Conservation (phyloP, 2,329 filamentous ascomycete genomes). For the Dactylellina haptotyla region DNA sequence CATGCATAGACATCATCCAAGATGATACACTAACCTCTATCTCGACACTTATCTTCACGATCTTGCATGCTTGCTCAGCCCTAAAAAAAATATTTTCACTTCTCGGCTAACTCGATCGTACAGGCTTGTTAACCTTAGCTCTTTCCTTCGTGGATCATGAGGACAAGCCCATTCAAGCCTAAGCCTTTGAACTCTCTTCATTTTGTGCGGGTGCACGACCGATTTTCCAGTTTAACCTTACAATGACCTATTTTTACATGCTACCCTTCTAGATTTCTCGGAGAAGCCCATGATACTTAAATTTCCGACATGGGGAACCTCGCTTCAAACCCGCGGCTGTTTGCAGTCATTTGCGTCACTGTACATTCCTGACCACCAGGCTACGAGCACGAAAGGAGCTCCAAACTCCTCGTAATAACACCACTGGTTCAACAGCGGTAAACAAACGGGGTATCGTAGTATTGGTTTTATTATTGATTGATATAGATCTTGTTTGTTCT, state of each 20-base stretch:
- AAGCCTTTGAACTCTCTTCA: too few relatives aligned
- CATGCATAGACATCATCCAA: not conserved
- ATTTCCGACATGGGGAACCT: not conserved
- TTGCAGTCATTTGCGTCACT: constrained; percentile 11
- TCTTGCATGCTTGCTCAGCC: not conserved
- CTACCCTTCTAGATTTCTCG: not conserved
- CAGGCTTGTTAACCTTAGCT: too few relatives aligned
- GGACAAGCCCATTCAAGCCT: too few relatives aligned
- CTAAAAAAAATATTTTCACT: too few relatives aligned
- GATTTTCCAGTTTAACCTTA: not conserved
- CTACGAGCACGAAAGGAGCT: constrained; percentile 1
- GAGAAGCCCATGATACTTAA: constrained; percentile 20
- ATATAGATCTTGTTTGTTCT: too few relatives aligned
- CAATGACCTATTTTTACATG: constrained; percentile 33
- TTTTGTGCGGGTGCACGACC: not conserved
- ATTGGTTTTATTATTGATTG: too few relatives aligned
- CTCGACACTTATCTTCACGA: not conserved
- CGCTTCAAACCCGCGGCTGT: too few relatives aligned
- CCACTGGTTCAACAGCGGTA: too few relatives aligned
- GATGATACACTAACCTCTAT: not conserved
- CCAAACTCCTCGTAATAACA: not conserved
- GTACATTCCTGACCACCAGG: constrained; percentile 27
- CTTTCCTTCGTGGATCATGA: too few relatives aligned
- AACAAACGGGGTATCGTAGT: too few relatives aligned
- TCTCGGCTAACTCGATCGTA: too few relatives aligned